phyloP scores from a whole-genome alignment of 2,329 filamentous ascomycete genomes.

The Claviceps sp. region DNA sequence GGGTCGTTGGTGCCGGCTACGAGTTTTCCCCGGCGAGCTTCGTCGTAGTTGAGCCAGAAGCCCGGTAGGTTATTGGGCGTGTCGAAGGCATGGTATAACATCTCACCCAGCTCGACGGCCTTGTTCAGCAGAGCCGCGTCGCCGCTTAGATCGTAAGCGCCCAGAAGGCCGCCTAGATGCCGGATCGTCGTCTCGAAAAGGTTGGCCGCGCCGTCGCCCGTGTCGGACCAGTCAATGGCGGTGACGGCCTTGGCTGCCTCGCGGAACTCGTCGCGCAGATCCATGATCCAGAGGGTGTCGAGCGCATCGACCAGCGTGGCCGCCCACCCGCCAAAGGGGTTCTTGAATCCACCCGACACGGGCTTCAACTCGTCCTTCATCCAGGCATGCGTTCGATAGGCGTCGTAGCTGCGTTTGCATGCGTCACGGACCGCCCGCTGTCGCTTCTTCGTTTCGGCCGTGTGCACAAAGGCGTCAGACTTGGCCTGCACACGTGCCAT shows the following conservation, averaged over 20 bases:
- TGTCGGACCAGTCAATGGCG: slow-evolving; percentile 37
- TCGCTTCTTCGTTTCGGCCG: slow-evolving; percentile 16
- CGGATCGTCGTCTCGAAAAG: slow-evolving; percentile 36
- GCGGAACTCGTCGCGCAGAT: slow-evolving; percentile 40
- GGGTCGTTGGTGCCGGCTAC: slow-evolving; percentile 35
- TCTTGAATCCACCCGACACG: slow-evolving; percentile 29
- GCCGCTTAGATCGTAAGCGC: slow-evolving; percentile 35
- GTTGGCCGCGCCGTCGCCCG: slow-evolving; percentile 28
- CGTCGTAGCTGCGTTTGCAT: slow-evolving; percentile 32
- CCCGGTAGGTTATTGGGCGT: slow-evolving; percentile 38
- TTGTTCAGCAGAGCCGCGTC: slow-evolving; percentile 33
- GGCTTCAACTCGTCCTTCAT: slow-evolving; percentile 38
- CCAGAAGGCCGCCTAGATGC: slow-evolving; percentile 37
- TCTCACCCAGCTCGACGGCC: slow-evolving; percentile 37
- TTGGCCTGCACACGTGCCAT: slow-evolving; percentile 20
- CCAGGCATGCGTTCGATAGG: slow-evolving; percentile 40
- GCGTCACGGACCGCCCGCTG: slow-evolving; percentile 24
- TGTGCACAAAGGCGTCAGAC: slow-evolving; percentile 10
- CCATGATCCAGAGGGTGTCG: slow-evolving; percentile 53
- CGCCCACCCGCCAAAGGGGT: slow-evolving; percentile 41
- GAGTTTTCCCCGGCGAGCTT: slow-evolving; percentile 29
- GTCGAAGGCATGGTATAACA: slow-evolving; percentile 41
- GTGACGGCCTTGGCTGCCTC: slow-evolving; percentile 36
- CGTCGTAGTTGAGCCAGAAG: slow-evolving; percentile 31
- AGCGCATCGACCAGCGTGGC: slow-evolving; percentile 47